These are phyloP conservation scores for Choanephora cucurbitarum DNA, from an alignment of 371 early-diverging fungal species.

Conservation along the genomic window DNA sequence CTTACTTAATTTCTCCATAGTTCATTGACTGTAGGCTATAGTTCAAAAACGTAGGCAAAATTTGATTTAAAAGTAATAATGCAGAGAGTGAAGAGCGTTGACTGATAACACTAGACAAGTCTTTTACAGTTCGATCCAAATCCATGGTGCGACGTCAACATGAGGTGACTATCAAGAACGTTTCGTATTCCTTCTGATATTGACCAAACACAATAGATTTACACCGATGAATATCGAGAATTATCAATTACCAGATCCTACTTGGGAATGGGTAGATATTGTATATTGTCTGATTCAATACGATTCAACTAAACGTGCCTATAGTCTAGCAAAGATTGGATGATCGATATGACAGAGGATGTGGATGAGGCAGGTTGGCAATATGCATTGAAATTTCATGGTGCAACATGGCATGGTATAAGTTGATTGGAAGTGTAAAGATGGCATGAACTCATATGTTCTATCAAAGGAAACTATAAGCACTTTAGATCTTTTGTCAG, in stretches of 20 bases:
- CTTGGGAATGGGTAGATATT: conserved; percentile 74
- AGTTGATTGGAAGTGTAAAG: too few relatives aligned
- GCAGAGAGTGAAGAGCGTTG: too few relatives aligned
- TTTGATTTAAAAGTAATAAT: too few relatives aligned
- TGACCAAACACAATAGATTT: conserved; percentile 26
- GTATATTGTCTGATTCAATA: too few relatives aligned
- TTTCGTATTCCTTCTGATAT: conserved; percentile 1
- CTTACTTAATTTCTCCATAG: conserved; percentile 21
- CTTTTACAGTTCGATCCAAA: conserved; percentile 63
- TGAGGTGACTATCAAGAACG: conserved; percentile 30
- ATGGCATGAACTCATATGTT: too few relatives aligned
- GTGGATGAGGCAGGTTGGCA: conserved; percentile 66
- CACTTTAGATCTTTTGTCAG: conserved; percentile 66
- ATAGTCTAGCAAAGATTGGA: conserved; percentile 56
- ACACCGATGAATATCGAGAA: conserved; percentile 56
- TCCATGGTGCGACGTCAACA: conserved; percentile 60
- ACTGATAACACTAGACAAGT: conserved; percentile 12
- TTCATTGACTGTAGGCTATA: conserved; percentile 59
- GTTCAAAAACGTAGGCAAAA: conserved; percentile 55
- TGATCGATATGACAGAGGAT: conserved; percentile 71
- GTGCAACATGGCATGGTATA: conserved; percentile 55
- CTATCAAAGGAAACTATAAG: conserved; percentile 56
- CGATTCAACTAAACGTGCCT: too few relatives aligned
- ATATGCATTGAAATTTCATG: conserved; percentile 52
- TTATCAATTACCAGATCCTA: conserved; percentile 62